A percentile compares a stretch with the other conserved stretches of the same genome.
Conservation (phyloP, 2,329 filamentous ascomycete genomes). For the Fusarium udum region DNA sequence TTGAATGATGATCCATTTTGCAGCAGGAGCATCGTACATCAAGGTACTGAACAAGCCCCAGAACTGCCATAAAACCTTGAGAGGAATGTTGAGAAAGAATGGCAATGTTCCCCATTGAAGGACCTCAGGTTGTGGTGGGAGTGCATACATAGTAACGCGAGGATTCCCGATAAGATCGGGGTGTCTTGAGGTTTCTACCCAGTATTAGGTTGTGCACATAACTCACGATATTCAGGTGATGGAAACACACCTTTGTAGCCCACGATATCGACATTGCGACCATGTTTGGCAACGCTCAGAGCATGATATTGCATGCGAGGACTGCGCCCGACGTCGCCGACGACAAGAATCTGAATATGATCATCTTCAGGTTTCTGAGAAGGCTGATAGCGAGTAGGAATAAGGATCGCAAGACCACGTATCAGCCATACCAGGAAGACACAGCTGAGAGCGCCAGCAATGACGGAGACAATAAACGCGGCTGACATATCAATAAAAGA, state of each 20-base stretch:
- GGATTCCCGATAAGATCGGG: constrained; percentile 77
- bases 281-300: constrained; percentile 85
- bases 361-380: constrained; percentile 50
- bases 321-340: constrained; percentile 94
- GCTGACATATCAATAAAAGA: constrained; percentile 29
- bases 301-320: constrained; percentile 99
- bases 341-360: constrained; percentile 81
- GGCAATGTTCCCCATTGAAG: constrained; percentile 76
- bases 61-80: constrained; percentile 88
- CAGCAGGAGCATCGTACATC: constrained; percentile 76
- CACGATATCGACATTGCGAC: constrained; percentile 82
- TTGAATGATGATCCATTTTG: constrained; percentile 87
- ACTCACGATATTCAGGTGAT: neutral
- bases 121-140: constrained; percentile 72
- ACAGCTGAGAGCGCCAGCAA: constrained; percentile 49
- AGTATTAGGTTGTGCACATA: constrained; percentile 6
- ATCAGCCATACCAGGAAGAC: constrained; percentile 43
- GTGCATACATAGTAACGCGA: constrained; percentile 74
- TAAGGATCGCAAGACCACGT: constrained; percentile 33
- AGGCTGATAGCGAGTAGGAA: constrained; percentile 51
- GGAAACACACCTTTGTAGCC: constrained; percentile 77
- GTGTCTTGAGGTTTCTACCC: constrained; percentile 78
- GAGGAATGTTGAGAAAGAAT: constrained; percentile 80
- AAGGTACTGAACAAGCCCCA: constrained; percentile 76
- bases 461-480: constrained; percentile 48